Evolutionary conservation across 768 basidiomycete species (phyloP).

Genomic region (Phylloporus scabripes): DNA sequence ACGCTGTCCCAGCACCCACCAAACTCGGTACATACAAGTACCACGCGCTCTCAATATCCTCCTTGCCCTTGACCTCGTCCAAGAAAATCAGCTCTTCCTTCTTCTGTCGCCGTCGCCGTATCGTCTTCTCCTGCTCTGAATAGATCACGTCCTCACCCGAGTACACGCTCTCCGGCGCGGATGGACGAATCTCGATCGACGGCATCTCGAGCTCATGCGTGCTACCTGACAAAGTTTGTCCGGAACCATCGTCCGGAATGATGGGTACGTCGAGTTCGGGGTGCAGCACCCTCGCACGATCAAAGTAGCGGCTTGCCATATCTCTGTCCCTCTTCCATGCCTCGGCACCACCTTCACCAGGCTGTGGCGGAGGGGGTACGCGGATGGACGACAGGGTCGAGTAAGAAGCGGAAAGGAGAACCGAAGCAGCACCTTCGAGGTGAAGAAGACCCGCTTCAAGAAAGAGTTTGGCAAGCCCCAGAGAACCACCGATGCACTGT

Average conservation of each 20-base stretch:
- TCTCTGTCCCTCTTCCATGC: slow-evolving; percentile 74
- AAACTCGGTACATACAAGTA: slow-evolving; percentile 74
- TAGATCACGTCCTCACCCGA: slow-evolving; percentile 24
- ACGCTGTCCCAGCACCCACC: slow-evolving; percentile 79
- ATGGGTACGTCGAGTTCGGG: slow-evolving; percentile 65
- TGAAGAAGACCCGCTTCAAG: slow-evolving; percentile 74
- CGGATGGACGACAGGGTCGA: slow-evolving; percentile 76
- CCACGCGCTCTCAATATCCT: slow-evolving; percentile 69
- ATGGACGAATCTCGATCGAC: slow-evolving; percentile 46
- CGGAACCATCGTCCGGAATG: slow-evolving; percentile 45
- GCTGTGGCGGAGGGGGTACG: slow-evolving; percentile 47
- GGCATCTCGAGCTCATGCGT: slow-evolving; percentile 60
- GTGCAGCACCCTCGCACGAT: slow-evolving; percentile 55
- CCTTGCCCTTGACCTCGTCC: slow-evolving; percentile 40
- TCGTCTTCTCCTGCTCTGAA: slow-evolving; percentile 29
- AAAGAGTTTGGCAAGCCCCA: slow-evolving; percentile 68
- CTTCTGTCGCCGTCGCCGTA: slow-evolving; percentile 46
- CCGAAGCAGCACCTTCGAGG: slow-evolving; percentile 72
- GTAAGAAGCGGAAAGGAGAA: slow-evolving; percentile 67
- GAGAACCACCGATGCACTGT: slow-evolving; percentile 60
- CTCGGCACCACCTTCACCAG: slow-evolving; percentile 55
- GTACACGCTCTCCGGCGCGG: slow-evolving; percentile 25
- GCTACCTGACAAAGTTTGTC: slow-evolving; percentile 22
- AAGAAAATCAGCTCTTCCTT: slow-evolving; percentile 51
- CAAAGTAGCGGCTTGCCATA: slow-evolving; percentile 65